phyloP scores from a whole-genome alignment of 2,329 filamentous ascomycete genomes.

The Ophidiomyces ophidiicola region DNA sequence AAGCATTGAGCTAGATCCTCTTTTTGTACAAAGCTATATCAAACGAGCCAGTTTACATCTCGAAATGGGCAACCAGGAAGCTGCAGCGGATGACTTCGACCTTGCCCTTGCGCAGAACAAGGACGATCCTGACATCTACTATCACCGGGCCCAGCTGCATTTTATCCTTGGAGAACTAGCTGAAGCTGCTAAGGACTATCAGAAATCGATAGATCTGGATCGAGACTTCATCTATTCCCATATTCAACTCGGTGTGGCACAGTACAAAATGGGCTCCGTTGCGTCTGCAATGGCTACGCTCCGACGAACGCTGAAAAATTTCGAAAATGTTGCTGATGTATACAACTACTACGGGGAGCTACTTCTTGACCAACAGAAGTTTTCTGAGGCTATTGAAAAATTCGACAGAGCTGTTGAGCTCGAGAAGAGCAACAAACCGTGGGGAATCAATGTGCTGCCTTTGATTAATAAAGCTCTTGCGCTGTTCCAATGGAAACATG shows the following conservation, averaged over 20 bases:
- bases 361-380: constrained; percentile 91
- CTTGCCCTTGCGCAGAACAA: constrained; percentile 73
- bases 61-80: constrained; percentile 81
- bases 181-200: constrained; percentile 94
- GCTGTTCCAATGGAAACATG: constrained; percentile 96
- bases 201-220: constrained; percentile 97
- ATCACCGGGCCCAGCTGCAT: constrained; percentile 94
- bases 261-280: constrained; percentile 99
- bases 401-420: constrained; percentile 98
- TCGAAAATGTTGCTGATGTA: constrained; percentile 87
- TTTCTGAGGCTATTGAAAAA: constrained; percentile 87
- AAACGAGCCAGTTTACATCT: constrained; percentile 97
- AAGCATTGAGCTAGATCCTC: constrained; percentile 79
- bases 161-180: constrained; percentile 93
- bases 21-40: constrained; percentile 91
- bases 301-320: constrained; percentile 95
- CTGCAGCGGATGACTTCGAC: constrained; percentile 77
- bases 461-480: constrained; percentile 97
- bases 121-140: constrained; percentile 92
- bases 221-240: constrained; percentile 96
- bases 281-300: constrained; percentile 98
- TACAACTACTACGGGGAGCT: constrained; percentile 99
- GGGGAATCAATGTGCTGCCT: constrained; percentile 93
- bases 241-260: constrained; percentile 96
- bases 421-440: constrained; percentile 87